Evolutionary conservation across 768 basidiomycete genomes (phyloP).

Genomic region (Suillus clintonianus): DNA sequence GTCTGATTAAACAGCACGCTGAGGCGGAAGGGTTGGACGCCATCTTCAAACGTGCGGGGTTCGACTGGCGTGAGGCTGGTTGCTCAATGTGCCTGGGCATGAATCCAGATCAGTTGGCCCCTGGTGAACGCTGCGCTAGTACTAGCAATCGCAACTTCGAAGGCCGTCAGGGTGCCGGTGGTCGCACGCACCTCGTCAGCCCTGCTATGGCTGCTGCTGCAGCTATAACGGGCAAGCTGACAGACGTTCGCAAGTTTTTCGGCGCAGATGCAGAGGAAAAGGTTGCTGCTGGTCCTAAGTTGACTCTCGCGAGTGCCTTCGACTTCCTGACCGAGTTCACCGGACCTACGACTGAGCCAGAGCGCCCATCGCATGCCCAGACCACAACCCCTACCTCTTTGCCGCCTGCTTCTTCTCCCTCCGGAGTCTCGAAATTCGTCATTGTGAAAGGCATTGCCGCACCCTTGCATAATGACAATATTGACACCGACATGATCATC

Average conservation of each 20-base stretch:
- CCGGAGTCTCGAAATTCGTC: slow-evolving; percentile 62
- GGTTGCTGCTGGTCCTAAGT: slow-evolving; percentile 46
- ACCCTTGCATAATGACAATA: slow-evolving; percentile 79
- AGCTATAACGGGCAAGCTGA: slow-evolving; percentile 81
- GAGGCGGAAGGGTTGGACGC: slow-evolving; percentile 87
- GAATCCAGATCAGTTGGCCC: slow-evolving; percentile 89
- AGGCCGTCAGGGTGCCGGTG: slow-evolving; percentile 85
- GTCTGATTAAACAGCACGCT: slow-evolving; percentile 87
- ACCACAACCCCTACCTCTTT: slow-evolving; percentile 31
- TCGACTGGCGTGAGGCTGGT: slow-evolving; percentile 94
- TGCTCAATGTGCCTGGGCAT: slow-evolving; percentile 97
- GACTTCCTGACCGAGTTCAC: slow-evolving; percentile 79
- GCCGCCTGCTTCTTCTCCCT: slow-evolving; percentile 45
- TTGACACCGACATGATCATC: slow-evolving; percentile 94
- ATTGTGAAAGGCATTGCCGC: slow-evolving; percentile 75
- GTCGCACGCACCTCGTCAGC: slow-evolving; percentile 84
- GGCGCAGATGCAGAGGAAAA: slow-evolving; percentile 46
- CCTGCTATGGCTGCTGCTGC: slow-evolving; percentile 95
- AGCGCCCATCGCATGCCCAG: slow-evolving; percentile 34
- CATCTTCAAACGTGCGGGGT: slow-evolving; percentile 87
- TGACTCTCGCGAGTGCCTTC: slow-evolving; percentile 71
- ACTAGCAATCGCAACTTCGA: slow-evolving; percentile 95
- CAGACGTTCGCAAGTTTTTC: slow-evolving; percentile 80
- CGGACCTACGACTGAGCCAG: slow-evolving; percentile 54
- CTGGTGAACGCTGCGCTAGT: slow-evolving; percentile 84